Evolutionary conservation across 129 eudicot species (phyloP), one percentile per base, ranked within the genome.

Genomic region (Lonicera japonica): DNA sequence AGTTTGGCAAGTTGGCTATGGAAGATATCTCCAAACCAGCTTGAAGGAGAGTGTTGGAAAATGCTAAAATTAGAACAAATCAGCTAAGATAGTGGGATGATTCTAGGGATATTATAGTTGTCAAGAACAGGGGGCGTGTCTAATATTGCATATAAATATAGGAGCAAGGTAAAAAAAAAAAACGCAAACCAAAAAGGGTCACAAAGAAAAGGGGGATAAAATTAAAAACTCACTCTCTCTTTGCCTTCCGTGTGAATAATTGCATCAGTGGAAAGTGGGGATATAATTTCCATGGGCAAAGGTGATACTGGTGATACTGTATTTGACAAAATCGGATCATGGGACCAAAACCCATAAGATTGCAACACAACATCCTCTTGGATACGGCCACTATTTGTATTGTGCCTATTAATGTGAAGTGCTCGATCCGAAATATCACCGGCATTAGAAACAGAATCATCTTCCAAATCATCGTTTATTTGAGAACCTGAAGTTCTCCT

Each of bases 381-480:
- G 66, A 83, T 51, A 11, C 60, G 56, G 22, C 84, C 70, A n/a
- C 68, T 76, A 57, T n/a, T n/a, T n/a, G n/a, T n/a, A n/a, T n/a
- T n/a, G n/a, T n/a, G n/a, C n/a, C 95, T 74, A 29, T 65, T 73
- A 75, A 94, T 76, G 61, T 64, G 63, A 72, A 90, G 75, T 25
- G 75, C 86, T 57, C 95, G 72, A 61, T 84, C 87, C 48, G 95
- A 94, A 54, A 81, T 86, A 75, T 90, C 97, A 15, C 97, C 95
- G 11, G 95, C 95, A 70, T 90, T 86, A 34, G 95, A 90, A 39
- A 79, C 86, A 2, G 79, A 63, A 29, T 70, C 75, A 34, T 54
- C 68, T 68, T 86, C 97, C 54, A 38, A 25, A 50, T 76, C 80
- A 47, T 83, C 79, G 23, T 84, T 82, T 61, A 54, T 40, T 19